Conservation (phyloP, 2,329 filamentous ascomycete genomes). For the Diplocarpon rosae region DNA sequence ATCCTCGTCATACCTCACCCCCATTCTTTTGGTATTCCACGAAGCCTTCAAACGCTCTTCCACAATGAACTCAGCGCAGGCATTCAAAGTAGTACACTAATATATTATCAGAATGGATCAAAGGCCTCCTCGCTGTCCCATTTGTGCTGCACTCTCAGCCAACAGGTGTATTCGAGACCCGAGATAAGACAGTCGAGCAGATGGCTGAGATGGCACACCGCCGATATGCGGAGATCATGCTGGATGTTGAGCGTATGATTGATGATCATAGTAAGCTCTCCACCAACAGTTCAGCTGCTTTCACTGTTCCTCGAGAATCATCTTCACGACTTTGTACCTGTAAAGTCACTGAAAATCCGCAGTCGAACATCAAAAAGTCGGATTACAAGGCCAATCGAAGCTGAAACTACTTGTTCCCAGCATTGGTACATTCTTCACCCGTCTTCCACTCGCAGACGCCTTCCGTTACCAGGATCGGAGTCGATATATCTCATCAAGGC, state of each 20-base stretch:
- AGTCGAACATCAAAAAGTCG: constrained; percentile 61
- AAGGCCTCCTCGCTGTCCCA: constrained; percentile 83
- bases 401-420: constrained; percentile 84
- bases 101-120: constrained; percentile 70
- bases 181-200: constrained; percentile 50
- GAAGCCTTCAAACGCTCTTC: no score
- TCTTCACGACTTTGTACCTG: neutral
- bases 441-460: constrained; percentile 74
- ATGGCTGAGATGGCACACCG: constrained; percentile 74
- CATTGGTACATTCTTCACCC: constrained; percentile 89
- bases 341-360: neutral
- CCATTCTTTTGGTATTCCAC: no score
- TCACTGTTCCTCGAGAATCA: neutral
- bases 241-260: constrained; percentile 83
- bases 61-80: no score
- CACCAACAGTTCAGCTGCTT: constrained; percentile 2
- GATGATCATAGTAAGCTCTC: constrained; percentile 67
- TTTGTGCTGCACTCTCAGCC: constrained; percentile 96
- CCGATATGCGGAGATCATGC: constrained; percentile 90
- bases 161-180: constrained; percentile 68
- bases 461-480: constrained; percentile 83
- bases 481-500: constrained; percentile 77
- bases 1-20: no score
- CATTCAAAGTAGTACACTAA: no score
- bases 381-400: constrained; percentile 66